These are phyloP conservation scores for Sporothrix brunneoviolacea DNA, from an alignment of 2,329 filamentous ascomycete species.

Conservation along the genomic window DNA sequence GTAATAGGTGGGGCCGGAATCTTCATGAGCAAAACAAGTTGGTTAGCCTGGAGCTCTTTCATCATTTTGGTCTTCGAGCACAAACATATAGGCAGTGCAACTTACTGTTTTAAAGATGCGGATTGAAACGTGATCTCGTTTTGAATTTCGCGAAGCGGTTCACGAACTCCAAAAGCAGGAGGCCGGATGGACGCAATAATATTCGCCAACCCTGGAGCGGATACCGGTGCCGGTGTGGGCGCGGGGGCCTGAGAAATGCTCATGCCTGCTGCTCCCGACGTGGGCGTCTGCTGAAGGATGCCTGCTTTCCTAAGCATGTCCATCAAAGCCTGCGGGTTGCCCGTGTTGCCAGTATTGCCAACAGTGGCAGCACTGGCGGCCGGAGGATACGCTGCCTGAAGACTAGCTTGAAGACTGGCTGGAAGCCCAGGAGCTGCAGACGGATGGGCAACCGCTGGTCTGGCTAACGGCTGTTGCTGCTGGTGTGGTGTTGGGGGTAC, in stretches of 20 bases:
- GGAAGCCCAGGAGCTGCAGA: too few relatives aligned
- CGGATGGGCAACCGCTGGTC: too few relatives aligned
- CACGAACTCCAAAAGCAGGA: slow-evolving; percentile 13
- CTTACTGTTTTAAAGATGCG: slow-evolving; percentile 67
- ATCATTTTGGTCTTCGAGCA: too few relatives aligned
- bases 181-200: slow-evolving; percentile 21
- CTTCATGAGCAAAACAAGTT: slow-evolving; percentile 32
- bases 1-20: slow-evolving; percentile 60
- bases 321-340: slow-evolving; percentile 51
- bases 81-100: too few relatives aligned
- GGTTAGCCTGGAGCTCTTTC: neutral
- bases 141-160: slow-evolving; percentile 21
- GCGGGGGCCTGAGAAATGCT: neutral
- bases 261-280: slow-evolving; percentile 15
- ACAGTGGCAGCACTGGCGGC: neutral
- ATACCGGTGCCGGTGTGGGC: slow-evolving; percentile 22
- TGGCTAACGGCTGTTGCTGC: neutral
- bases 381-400: neutral
- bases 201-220: slow-evolving; percentile 24
- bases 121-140: slow-evolving; percentile 56
- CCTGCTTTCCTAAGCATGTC: slow-evolving; percentile 63
- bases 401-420: neutral
- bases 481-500: neutral
- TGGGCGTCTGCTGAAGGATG: slow-evolving; percentile 41
- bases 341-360: neutral